Conservation (phyloP, 2,329 filamentous ascomycete genomes). For the Trichophyton simii region DNA sequence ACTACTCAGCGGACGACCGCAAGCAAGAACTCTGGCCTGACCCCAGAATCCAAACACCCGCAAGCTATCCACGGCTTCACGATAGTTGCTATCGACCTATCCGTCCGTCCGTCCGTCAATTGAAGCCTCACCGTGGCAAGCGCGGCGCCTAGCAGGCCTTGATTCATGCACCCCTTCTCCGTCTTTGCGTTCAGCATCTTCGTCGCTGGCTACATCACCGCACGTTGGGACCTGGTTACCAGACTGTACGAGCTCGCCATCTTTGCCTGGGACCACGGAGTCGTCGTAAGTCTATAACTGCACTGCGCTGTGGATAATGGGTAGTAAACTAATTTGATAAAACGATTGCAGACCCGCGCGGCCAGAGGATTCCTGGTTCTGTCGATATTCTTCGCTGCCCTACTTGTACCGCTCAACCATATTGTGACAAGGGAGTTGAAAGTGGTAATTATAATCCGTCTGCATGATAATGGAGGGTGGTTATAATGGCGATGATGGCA, state of each 20-base stretch:
- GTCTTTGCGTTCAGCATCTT: constrained; percentile 94
- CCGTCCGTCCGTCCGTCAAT: background rate
- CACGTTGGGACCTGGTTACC: constrained; percentile 95
- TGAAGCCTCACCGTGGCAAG: constrained; percentile 19
- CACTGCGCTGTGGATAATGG: background rate
- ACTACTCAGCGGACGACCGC: no score
- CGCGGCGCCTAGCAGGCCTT: constrained; percentile 17
- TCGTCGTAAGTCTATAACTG: constrained; percentile 51
- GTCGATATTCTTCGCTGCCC: constrained; percentile 68
- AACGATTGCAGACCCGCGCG: constrained; percentile 53
- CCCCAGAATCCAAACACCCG: no score
- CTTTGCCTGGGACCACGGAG: constrained; percentile 97
- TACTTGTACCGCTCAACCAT: constrained; percentile 73
- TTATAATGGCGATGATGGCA: background rate
- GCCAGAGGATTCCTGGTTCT: constrained; percentile 74
- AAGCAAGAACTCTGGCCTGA: no score
- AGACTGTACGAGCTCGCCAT: constrained; percentile 92
- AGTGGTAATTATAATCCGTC: constrained; percentile 47
- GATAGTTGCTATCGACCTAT: no score
- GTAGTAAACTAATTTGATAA: background rate
- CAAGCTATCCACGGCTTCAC: no score
- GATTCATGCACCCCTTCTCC: constrained; percentile 90
- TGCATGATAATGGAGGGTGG: no score
- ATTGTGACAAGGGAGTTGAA: constrained; percentile 69
- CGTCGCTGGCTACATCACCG: constrained; percentile 98